phyloP scores from a whole-genome alignment of 2,329 filamentous ascomycete genomes.

The Ophiostoma fasciatum region DNA sequence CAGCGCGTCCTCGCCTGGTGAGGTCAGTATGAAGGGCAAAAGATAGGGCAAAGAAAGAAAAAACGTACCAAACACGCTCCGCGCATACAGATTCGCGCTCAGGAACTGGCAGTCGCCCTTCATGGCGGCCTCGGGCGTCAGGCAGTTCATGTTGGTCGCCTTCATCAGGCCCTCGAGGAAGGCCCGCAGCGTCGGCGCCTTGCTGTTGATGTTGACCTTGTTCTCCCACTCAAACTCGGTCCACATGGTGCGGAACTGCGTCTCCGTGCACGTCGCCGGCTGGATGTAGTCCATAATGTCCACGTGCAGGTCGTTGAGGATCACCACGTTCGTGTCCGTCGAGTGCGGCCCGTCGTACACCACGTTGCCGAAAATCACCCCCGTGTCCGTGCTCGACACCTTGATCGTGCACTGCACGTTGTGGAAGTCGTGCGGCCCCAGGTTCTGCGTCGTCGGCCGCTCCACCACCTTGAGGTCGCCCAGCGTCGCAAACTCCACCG shows the following conservation, averaged over 20 bases:
- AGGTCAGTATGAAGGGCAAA: not conserved
- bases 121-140: conserved; percentile 90
- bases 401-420: conserved; percentile 99
- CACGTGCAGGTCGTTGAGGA: conserved; percentile 93
- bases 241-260: conserved; percentile 99
- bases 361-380: conserved; percentile 97
- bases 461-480: conserved; percentile 97
- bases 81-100: conserved; percentile 90
- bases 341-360: conserved; percentile 90
- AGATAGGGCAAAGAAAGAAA: not conserved
- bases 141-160: conserved; percentile 95
- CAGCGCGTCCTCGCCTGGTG: conserved; percentile 83
- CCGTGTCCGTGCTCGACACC: conserved; percentile 83
- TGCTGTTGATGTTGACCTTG: conserved; percentile 99
- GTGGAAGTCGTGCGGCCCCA: conserved; percentile 90
- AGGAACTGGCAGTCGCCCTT: conserved; percentile 97
- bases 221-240: conserved; percentile 99
- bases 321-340: conserved; percentile 91
- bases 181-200: conserved; percentile 78
- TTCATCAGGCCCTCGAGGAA: conserved; percentile 94
- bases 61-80: conserved; percentile 90
- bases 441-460: conserved; percentile 86
- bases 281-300: conserved; percentile 99
- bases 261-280: conserved; percentile 89
- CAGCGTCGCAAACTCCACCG: conserved; percentile 95